phyloP scores from a whole-genome alignment of 2,329 filamentous ascomycete species.

The Colletotrichum chlorophyti region DNA sequence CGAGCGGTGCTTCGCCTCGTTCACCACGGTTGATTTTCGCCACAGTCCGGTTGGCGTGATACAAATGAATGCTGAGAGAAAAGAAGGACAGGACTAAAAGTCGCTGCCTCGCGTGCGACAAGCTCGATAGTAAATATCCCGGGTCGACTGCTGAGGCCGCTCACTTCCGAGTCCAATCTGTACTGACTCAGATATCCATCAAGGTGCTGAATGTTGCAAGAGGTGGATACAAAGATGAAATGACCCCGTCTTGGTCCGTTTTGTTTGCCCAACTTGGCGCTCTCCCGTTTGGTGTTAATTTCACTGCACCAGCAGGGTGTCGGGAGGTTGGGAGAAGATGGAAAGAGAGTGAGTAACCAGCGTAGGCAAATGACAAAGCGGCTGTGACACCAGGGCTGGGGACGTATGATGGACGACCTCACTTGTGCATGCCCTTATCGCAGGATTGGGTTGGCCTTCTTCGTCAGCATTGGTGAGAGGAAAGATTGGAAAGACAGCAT shows the following conservation, averaged over 20 bases:
- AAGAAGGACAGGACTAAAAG: neutral
- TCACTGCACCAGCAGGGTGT: neutral
- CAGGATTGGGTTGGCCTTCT: no score
- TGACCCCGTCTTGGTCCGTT: neutral
- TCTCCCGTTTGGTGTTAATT: neutral
- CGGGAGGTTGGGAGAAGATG: neutral
- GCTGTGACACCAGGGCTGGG: conserved; percentile 3
- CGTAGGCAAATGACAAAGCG: neutral
- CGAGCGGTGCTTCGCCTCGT: neutral
- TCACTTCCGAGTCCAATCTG: no score
- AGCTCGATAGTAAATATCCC: conserved; percentile 16
- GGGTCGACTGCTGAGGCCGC: conserved; percentile 9
- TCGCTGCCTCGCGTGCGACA: conserved; percentile 7
- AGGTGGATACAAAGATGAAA: conserved; percentile 14
- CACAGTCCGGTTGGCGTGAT: neutral
- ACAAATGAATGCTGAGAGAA: neutral
- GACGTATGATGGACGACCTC: neutral
- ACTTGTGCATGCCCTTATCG: neutral
- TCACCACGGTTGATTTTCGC: no score
- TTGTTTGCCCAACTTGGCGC: conserved; percentile 4
- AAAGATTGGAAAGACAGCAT: no score
- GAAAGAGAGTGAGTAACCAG: neutral
- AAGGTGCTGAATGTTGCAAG: conserved; percentile 18
- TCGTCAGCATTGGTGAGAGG: no score
- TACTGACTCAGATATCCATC: conserved; percentile 26